phyloP scores from a whole-genome alignment of 73 alveolate genomes.

The Symbiodinium natans region DNA sequence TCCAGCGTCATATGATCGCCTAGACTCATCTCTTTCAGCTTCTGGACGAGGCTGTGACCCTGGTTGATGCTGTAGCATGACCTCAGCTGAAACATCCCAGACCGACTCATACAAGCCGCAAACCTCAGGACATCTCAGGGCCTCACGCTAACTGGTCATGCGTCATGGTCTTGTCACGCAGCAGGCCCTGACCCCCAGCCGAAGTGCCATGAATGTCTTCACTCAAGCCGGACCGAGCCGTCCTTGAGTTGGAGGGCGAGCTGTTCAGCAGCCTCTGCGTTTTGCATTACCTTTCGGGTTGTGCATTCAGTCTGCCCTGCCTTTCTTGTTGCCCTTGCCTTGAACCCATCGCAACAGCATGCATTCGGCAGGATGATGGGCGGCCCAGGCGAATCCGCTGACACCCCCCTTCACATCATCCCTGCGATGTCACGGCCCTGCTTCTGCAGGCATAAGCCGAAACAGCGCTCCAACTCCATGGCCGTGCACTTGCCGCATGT shows the following conservation, averaged over 20 bases:
- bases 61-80: slow-evolving; percentile 7
- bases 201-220: neutral
- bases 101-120: neutral
- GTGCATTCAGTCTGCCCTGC: neutral
- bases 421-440: no score
- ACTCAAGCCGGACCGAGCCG: neutral
- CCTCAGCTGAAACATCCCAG: no score
- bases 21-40: neutral
- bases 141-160: neutral
- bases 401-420: no score
- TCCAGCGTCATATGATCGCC: neutral
- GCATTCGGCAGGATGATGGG: neutral
- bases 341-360: neutral
- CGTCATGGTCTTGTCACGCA: slow-evolving; percentile 4
- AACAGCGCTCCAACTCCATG: no score
- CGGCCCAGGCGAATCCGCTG: neutral
- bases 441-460: no score
- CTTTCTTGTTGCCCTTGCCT: neutral
- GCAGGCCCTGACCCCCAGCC: neutral
- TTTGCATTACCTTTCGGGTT: neutral
- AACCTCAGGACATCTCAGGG: neutral
- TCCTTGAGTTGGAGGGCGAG: slow-evolving; percentile 1
- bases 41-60: neutral
- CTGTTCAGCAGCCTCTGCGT: neutral
- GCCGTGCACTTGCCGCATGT: no score